A percentile compares a stretch with the other conserved stretches of the same genome.
These are phyloP conservation scores for Nakaseomyces sp. DNA, from an alignment of 1,139 yeast genomes.

Conservation along the genomic window DNA sequence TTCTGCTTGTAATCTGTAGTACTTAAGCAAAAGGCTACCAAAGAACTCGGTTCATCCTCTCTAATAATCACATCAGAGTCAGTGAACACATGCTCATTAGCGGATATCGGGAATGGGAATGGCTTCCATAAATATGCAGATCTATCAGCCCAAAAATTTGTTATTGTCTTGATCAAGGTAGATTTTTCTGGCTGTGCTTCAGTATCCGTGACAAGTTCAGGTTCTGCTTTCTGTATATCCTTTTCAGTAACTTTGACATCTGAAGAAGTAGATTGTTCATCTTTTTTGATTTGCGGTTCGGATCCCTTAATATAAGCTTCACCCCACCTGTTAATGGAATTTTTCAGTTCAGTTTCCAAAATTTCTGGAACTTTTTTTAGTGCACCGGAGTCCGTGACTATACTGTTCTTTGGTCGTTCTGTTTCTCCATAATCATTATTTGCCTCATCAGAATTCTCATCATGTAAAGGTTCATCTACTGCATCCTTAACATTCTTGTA, in stretches of 20 bases:
- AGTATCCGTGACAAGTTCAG: conserved; percentile 17
- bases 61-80: conserved; percentile 91
- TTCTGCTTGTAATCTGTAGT: conserved; percentile 73
- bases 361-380: conserved; percentile 13
- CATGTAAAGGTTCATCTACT: conserved; percentile 42
- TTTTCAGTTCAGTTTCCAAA: conserved; percentile 26
- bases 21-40: conserved; percentile 86
- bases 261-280: not conserved
- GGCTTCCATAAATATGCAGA: conserved; percentile 96
- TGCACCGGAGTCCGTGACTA: conserved; percentile 4
- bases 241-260: conserved; percentile 2
- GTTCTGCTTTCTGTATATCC: not conserved
- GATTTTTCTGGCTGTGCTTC: conserved; percentile 50
- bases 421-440: conserved; percentile 4
- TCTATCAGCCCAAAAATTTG: conserved; percentile 96
- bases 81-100: conserved; percentile 84
- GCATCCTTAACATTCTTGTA: conserved; percentile 87
- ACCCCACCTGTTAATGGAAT: conserved; percentile 29
- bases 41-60: conserved; percentile 93
- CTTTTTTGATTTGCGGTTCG: conserved; percentile 8
- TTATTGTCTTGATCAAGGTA: conserved; percentile 71
- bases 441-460: conserved; percentile 2
- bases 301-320: conserved; percentile 11
- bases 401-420: conserved; percentile 1
- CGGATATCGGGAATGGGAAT: conserved; percentile 66